Evolutionary conservation across 768 basidiomycete genomes (phyloP), one percentile per base, ranked within the genome.

Genomic region (Rhodocollybia butyracea): DNA sequence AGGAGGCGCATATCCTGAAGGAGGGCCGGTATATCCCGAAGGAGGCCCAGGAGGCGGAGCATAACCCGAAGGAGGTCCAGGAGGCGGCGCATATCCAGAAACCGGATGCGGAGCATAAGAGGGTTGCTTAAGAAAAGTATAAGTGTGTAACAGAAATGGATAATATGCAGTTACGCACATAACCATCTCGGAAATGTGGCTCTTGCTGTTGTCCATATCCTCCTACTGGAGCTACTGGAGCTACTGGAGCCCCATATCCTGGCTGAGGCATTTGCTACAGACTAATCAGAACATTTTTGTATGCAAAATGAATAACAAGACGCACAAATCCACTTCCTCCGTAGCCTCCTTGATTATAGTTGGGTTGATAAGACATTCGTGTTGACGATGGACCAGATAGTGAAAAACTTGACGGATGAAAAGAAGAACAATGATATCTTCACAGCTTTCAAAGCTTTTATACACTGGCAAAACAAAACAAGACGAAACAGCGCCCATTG

Each of bases 1-100:
- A 19, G 51, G 51, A 15, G 51, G 51, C 5, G 51, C 51, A n/a
- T 52, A 52, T 22, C 51, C 51, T 17, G 30, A 13, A n/a, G 45
- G 22, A 7, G 21, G 21, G 15, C 19, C 7, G 5, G 21, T n/a
- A 24, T 36, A 34, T 17, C 32, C 34, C 8, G 48, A 34, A 17
- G 36, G 36, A 26, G 38, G 38, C 8, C 51, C 51, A 10, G 45
- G 22, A 7, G 21, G 21, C 29, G 45, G 22, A 10, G 21, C 27
- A 24, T 36, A 34, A 24, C 32, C 34, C 8, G 48, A 34, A 17
- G 36, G 36, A 26, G 38, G 38, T 10, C 51, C 51, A 10, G 51
- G 51, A 13, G 47, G 47, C 13, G 47, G 47, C 15, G 47, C 27
- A 19, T 46, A 46, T 46, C 21, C 46, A 3, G 47, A 22, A 11